Evolutionary conservation across 192 early-diverging fungal genomes (phyloP).

Genomic region (Martensiomyces pterosporus): DNA sequence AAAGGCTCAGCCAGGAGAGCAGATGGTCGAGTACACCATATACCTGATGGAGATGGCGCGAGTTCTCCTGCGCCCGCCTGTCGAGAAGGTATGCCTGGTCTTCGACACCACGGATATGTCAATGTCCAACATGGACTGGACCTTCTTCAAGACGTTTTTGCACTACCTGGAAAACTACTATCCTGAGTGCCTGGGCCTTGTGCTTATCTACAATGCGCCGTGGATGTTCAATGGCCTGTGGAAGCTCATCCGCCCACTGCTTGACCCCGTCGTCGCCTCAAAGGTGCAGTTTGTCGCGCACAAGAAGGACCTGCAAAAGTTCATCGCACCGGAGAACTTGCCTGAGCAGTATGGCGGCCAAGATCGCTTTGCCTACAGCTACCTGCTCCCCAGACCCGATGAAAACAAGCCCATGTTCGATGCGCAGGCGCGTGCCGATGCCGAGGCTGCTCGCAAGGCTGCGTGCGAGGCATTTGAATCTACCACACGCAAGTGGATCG

Average conservation of each 20-base stretch:
- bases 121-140: slow-evolving; percentile 74
- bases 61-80: slow-evolving; percentile 50
- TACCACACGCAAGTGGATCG: slow-evolving; percentile 51
- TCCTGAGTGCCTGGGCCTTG: slow-evolving; percentile 80
- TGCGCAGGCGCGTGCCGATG: slow-evolving; percentile 23
- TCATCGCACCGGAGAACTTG: slow-evolving; percentile 59
- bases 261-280: slow-evolving; percentile 85
- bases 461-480: slow-evolving; percentile 48
- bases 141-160: slow-evolving; percentile 72
- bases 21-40: slow-evolving; percentile 60
- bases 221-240: slow-evolving; percentile 86
- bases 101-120: slow-evolving; percentile 80
- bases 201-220: slow-evolving; percentile 81
- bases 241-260: slow-evolving; percentile 73
- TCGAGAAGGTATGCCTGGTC: slow-evolving; percentile 63
- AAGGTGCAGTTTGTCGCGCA: slow-evolving; percentile 76
- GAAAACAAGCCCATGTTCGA: slow-evolving; percentile 56
- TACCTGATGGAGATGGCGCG: slow-evolving; percentile 61
- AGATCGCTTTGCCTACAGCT: slow-evolving; percentile 54
- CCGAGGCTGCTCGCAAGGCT: slow-evolving; percentile 20
- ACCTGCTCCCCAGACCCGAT: slow-evolving; percentile 33
- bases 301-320: slow-evolving; percentile 58
- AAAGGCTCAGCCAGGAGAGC: slow-evolving; percentile 55
- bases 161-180: slow-evolving; percentile 84
- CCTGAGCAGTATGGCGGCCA: slow-evolving; percentile 60